Base-by-base conservation (phyloP, 1,284 basidiomycete genomes). In the Caloboletus inedulis region DNA sequence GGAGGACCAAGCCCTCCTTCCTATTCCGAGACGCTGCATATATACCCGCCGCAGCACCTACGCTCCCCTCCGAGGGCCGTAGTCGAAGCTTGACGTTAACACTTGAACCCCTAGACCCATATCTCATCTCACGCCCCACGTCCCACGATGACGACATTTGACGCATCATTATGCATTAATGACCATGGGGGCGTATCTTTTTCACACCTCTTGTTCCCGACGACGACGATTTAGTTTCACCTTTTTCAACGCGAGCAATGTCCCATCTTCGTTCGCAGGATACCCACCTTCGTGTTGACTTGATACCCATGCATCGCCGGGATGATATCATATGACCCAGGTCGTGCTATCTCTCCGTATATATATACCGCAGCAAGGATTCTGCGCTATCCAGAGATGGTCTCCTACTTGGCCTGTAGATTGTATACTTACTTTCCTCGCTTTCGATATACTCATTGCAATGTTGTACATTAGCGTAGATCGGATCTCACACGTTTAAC, bases 1-100 rank as follows among this genome's bases (percentile, higher is more conserved):
- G 58, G n/a, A 6, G 59, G 51, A 19, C 51, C 48, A 1, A 48
- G 30, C 6, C 60, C 54, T 34, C 60, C 60, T 2, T 18, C 58
- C 1, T 65, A 62, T 35, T 12, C 42, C 10, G 33, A 31, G 25
- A 7, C 16, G 30, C 34, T n/a, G n/a, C 50, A 31, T n/a, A n/a
- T n/a, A n/a, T 14, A 23, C 10, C 21, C 50, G 9, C 35, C 33
- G 12, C 48, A 53, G 25, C 31, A 30, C 18, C 23, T 14, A 13
- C 21, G 3, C 18, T 5, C 19, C 3, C 60, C 50, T 3, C 54
- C 52, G 1, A 30, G 29, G 27, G 62, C 51, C 33, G 21, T 49
- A 4, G 33, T 45, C 23, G 47, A 30, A 41, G 35, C n/a, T 16
- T 55, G 7, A 27, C 7, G 23, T 16, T 55, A 8, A 27, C 7